Conservation (phyloP, 371 early-diverging fungal species). For the Rhizopus delemar region DNA sequence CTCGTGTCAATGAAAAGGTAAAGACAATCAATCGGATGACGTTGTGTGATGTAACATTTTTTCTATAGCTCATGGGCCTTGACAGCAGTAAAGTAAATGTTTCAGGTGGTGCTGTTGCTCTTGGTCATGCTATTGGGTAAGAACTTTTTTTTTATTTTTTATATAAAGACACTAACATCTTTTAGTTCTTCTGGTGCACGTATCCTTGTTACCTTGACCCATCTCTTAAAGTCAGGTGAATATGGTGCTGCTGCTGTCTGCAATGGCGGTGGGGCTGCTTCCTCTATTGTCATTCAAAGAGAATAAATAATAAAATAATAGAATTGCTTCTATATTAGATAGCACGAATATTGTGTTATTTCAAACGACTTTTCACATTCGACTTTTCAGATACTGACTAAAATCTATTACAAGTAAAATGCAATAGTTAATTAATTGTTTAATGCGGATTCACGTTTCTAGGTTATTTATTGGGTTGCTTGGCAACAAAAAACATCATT, state of each 20-base stretch:
- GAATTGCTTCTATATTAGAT: neutral
- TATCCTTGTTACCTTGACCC: slow-evolving; percentile 84
- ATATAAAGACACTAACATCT: neutral
- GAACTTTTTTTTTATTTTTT: slow-evolving; percentile 1
- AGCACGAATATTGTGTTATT: neutral
- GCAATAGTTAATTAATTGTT: too few species aligned
- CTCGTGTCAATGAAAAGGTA: slow-evolving; percentile 75
- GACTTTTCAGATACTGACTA: too few species aligned
- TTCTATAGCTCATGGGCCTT: slow-evolving; percentile 67
- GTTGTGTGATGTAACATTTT: neutral
- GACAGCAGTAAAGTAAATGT: slow-evolving; percentile 78
- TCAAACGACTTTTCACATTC: too few species aligned
- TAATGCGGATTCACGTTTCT: too few species aligned
- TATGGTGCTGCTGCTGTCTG: slow-evolving; percentile 88
- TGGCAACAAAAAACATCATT: too few species aligned
- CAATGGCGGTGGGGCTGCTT: slow-evolving; percentile 94
- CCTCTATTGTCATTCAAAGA: slow-evolving; percentile 79
- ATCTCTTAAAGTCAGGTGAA: slow-evolving; percentile 77
- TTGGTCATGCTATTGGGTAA: slow-evolving; percentile 93
- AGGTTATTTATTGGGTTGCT: too few species aligned
- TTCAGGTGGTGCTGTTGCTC: slow-evolving; percentile 89
- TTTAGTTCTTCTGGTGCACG: slow-evolving; percentile 81
- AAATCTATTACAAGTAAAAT: too few species aligned
- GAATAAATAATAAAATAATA: slow-evolving; percentile 32
- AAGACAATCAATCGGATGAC: neutral